Evolutionary conservation across 352 stramenopile genomes (phyloP).

Genomic region (Globisporangium polare): DNA sequence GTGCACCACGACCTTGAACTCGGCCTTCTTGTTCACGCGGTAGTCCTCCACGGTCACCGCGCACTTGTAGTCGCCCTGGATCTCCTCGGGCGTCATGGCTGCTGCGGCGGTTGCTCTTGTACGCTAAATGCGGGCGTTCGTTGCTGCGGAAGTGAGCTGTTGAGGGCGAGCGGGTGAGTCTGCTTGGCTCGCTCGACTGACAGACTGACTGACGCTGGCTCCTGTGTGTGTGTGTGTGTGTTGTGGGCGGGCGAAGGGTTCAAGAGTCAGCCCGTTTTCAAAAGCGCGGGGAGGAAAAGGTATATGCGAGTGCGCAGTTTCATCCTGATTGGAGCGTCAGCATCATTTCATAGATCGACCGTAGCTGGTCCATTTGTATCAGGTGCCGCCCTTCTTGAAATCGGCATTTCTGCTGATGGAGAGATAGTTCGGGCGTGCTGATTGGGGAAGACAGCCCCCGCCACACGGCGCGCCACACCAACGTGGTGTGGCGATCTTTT

Average conservation of each 20-base stretch:
- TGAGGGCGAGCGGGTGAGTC: neutral
- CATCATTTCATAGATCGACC: too few species aligned
- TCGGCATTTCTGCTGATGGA: too few species aligned
- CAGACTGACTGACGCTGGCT: neutral
- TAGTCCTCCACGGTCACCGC: constrained; percentile 63
- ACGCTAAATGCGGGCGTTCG: neutral
- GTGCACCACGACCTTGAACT: constrained; percentile 76
- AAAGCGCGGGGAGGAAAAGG: neutral
- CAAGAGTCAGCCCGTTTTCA: neutral
- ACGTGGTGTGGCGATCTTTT: neutral
- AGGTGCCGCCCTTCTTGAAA: too few species aligned
- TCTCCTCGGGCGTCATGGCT: constrained; percentile 77
- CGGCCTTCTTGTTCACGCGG: constrained; percentile 70
- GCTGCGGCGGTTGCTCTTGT: too few species aligned
- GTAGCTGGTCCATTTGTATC: too few species aligned
- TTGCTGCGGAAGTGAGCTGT: neutral
- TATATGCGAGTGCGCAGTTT: too few species aligned
- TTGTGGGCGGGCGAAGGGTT: neutral
- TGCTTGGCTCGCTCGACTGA: neutral
- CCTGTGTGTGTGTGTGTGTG: neutral
- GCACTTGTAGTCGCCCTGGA: constrained; percentile 73
- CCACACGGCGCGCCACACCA: neutral
- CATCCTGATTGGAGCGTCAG: too few species aligned
- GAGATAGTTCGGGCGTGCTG: too few species aligned
- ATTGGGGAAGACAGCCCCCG: too few species aligned